Evolutionary conservation across 176 grass and related monocot genomes (phyloP).

Genomic region (Miscanthus lutarioriparius): DNA sequence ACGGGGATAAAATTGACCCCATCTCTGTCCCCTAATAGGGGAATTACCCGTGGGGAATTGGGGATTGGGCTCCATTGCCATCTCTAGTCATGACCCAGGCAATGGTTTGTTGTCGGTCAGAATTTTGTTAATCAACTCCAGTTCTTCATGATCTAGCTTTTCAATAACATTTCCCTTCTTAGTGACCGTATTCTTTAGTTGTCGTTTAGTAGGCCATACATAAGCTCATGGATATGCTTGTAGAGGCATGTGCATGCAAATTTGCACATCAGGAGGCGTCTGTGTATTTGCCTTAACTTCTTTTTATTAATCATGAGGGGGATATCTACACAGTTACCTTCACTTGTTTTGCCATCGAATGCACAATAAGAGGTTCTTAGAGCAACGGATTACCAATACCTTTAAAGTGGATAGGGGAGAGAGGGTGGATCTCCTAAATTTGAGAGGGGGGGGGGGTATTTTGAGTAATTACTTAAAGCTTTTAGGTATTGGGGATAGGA

Average conservation of each 20-base stretch:
- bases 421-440: neutral
- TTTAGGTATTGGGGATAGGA: neutral
- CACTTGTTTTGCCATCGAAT: neutral
- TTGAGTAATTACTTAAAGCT: neutral
- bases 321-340: constrained; percentile 11
- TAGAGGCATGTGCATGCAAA: neutral
- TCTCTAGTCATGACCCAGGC: neutral
- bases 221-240: constrained; percentile 7
- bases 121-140: neutral
- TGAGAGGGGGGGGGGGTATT: neutral
- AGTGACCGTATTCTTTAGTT: neutral
- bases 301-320: neutral
- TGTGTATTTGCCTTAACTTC: neutral
- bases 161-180: neutral
- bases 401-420: neutral
- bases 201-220: neutral
- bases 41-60: too few species aligned
- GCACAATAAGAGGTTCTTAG: neutral
- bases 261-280: neutral
- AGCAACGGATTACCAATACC: neutral
- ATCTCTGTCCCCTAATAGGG: too few species aligned
- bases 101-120: neutral
- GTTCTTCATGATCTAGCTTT: neutral
- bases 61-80: too few species aligned
- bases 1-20: too few species aligned